phyloP scores from a whole-genome alignment of 495 filamentous ascomycete genomes.

The Letharia columbiana region DNA sequence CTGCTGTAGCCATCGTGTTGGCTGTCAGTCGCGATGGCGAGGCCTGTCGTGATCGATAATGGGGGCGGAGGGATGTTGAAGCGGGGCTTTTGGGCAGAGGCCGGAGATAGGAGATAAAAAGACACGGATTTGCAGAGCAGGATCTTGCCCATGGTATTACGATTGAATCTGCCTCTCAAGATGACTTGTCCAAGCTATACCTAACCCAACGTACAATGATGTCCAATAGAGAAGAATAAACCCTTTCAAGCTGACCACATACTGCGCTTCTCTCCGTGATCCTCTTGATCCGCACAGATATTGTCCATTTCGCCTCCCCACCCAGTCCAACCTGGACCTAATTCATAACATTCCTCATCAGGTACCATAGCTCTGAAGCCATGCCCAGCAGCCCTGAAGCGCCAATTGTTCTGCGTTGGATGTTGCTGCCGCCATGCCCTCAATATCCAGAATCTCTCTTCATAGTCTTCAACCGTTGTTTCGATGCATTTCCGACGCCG shows the following conservation, averaged over 20 bases:
- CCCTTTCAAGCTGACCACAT: neutral
- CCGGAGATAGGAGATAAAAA: conserved; percentile 4
- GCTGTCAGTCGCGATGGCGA: neutral
- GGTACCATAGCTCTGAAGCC: conserved; percentile 29
- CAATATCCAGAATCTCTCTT: conserved; percentile 35
- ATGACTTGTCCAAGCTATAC: neutral
- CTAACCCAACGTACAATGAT: neutral
- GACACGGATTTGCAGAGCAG: neutral
- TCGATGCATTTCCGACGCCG: conserved; percentile 6
- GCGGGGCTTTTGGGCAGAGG: neutral
- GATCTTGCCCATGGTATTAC: neutral
- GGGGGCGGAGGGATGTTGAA: neutral
- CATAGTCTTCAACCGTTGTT: conserved; percentile 26
- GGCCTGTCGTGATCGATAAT: neutral
- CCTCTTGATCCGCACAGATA: neutral
- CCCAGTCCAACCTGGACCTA: conserved; percentile 29
- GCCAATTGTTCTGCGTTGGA: conserved; percentile 25
- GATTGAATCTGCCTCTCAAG: neutral
- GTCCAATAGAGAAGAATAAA: neutral
- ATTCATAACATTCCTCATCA: conserved; percentile 24
- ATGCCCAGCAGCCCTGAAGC: conserved; percentile 30
- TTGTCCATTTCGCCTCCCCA: conserved; percentile 17
- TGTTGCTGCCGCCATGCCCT: conserved; percentile 36
- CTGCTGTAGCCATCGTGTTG: neutral
- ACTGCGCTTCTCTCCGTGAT: neutral